Conservation (phyloP, 306 rosid genomes). For the Medicago truncatula region MtrunA17r5.0-ANR NC_053045.1:42975501-42976000, state of each 20-base stretch:
- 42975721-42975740: slow-evolving; percentile 41
- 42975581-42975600: too few relatives aligned
- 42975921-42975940: slow-evolving; percentile 54
- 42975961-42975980: slow-evolving; percentile 36
- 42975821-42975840: slow-evolving; percentile 65
- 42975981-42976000: slow-evolving; percentile 43
- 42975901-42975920: slow-evolving; percentile 49
- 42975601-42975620: too few relatives aligned
- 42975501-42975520: too few relatives aligned
- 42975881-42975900: slow-evolving; percentile 56
- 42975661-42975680: slow-evolving; percentile 42
- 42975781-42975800: slow-evolving; percentile 47
- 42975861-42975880: slow-evolving; percentile 55
- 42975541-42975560: too few relatives aligned
- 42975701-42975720: slow-evolving; percentile 39
- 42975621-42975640: slow-evolving; percentile 28
- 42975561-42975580: too few relatives aligned
- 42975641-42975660: slow-evolving; percentile 36
- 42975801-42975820: slow-evolving; percentile 58
- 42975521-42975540: too few relatives aligned
- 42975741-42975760: slow-evolving; percentile 33
- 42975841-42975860: slow-evolving; percentile 44
- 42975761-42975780: slow-evolving; percentile 31
- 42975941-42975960: slow-evolving; percentile 45
- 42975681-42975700: slow-evolving; percentile 48